Base-by-base conservation (phyloP, 305 asterid genomes). In the Salvia sclarea region DNA sequence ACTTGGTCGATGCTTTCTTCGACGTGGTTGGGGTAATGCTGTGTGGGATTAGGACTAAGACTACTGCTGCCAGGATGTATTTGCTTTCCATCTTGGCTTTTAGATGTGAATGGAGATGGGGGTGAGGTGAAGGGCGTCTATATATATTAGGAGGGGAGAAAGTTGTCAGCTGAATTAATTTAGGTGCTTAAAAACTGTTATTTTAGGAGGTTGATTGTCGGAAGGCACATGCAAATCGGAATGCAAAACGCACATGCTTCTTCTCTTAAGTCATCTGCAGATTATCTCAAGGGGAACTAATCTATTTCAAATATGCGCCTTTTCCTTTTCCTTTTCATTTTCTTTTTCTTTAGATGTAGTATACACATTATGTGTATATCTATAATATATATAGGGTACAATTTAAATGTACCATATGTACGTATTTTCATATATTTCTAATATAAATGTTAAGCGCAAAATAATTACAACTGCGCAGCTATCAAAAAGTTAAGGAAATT, bases 141-240 rank as follows among this genome's bases (percentile, higher is more conserved):
- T 37, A 17, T 33, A 14, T 31, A 28, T 57, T 5, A 0, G 49
- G 48, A n/a, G n/a, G n/a, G n/a, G 12, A 6, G 13, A n/a, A 54
- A 40, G 16, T 1, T 31, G 59, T 37, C 17, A 20, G 68, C 55
- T 44, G 68, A 25, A 28, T 71, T 52, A 20, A 43, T 40, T 6
- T 18, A 20, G 71, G 53, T 5, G 14, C 61, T 61, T 35, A 44
- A 33, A 12, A 49, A 64, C 11, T 16, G 21, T 0, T 16, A 30
- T 33, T 25, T 40, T 5, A 52, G 41, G 35, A 10, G 2, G 22
- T 44, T 59, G 38, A 13, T 66, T 25, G 41, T 68, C 37, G 25
- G 13, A 16, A 66, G 68, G 73, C 82, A 78, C 74, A 70, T 78
- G 82, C 64, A 69, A 65, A 64, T 43, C 59, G 60, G 76, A 53